phyloP scores from a whole-genome alignment of 176 grass and related monocot genomes.

The Bothriochloa decipiens region DNA sequence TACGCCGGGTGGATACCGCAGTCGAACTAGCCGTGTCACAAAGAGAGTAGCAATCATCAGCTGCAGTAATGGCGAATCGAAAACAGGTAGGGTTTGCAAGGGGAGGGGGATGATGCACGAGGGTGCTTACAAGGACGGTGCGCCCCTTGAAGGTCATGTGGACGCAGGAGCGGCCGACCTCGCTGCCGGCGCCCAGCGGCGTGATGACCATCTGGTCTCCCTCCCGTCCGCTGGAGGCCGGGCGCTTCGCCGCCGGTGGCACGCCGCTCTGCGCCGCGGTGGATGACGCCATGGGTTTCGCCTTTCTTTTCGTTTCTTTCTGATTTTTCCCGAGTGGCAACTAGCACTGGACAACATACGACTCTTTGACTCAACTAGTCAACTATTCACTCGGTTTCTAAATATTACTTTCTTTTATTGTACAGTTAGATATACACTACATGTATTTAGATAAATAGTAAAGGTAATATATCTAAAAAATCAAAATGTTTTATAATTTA shows the following conservation, averaged over 20 bases:
- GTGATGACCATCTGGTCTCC: slow-evolving; percentile 75
- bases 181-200: slow-evolving; percentile 82
- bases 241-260: slow-evolving; percentile 40
- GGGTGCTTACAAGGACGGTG: slow-evolving; percentile 64
- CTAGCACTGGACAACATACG: not conserved
- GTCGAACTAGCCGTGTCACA: slow-evolving; percentile 62
- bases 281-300: slow-evolving; percentile 34
- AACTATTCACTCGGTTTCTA: too few relatives aligned
- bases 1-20: slow-evolving; percentile 96
- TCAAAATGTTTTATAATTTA: too few relatives aligned
- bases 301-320: not conserved
- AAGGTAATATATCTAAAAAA: too few relatives aligned
- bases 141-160: slow-evolving; percentile 95
- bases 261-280: slow-evolving; percentile 5
- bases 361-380: too few relatives aligned
- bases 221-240: slow-evolving; percentile 52
- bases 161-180: slow-evolving; percentile 96
- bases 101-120: not conserved
- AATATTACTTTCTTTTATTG: too few relatives aligned
- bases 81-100: not conserved
- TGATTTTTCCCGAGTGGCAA: not conserved
- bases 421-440: too few relatives aligned
- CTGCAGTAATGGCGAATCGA: not conserved
- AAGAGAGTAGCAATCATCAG: not conserved
- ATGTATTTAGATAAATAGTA: too few relatives aligned